phyloP scores from a whole-genome alignment of 2,329 filamentous ascomycete genomes.

The Gyromitra esculenta region DNA sequence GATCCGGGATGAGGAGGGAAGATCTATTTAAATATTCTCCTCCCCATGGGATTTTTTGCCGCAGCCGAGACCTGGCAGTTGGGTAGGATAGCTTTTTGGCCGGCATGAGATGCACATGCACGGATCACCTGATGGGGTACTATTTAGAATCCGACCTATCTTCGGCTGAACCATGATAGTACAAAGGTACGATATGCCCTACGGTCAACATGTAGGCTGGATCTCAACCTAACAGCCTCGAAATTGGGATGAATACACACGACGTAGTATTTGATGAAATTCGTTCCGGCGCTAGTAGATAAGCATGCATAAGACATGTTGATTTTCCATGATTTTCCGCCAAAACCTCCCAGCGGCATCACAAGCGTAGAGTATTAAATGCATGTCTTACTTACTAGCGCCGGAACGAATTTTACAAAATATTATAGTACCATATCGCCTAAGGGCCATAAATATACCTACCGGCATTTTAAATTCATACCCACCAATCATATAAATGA shows the following conservation, averaged over 20 bases:
- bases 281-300: too few species aligned
- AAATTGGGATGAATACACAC: slow-evolving; percentile 24
- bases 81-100: slow-evolving; percentile 29
- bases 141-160: slow-evolving; percentile 38
- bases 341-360: background rate
- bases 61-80: slow-evolving; percentile 45
- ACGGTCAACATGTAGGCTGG: slow-evolving; percentile 39
- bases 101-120: slow-evolving; percentile 43
- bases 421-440: too few species aligned
- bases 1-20: slow-evolving; percentile 37
- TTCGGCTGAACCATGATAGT: slow-evolving; percentile 14
- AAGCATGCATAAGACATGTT: too few species aligned
- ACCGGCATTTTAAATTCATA: slow-evolving; percentile 25
- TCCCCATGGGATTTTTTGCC: slow-evolving; percentile 46
- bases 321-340: too few species aligned
- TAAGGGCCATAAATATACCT: slow-evolving; percentile 12
- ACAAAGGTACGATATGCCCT: slow-evolving; percentile 26
- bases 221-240: slow-evolving; percentile 27
- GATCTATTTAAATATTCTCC: slow-evolving; percentile 38
- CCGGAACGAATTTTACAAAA: too few species aligned
- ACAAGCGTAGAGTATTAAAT: too few species aligned
- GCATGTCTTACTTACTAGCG: too few species aligned
- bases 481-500: background rate
- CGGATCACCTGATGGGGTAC: slow-evolving; percentile 38
- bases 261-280: too few species aligned